Evolutionary conservation across 2,329 filamentous ascomycete species (phyloP).

Genomic region (Trichoderma koningiopsis): DNA sequence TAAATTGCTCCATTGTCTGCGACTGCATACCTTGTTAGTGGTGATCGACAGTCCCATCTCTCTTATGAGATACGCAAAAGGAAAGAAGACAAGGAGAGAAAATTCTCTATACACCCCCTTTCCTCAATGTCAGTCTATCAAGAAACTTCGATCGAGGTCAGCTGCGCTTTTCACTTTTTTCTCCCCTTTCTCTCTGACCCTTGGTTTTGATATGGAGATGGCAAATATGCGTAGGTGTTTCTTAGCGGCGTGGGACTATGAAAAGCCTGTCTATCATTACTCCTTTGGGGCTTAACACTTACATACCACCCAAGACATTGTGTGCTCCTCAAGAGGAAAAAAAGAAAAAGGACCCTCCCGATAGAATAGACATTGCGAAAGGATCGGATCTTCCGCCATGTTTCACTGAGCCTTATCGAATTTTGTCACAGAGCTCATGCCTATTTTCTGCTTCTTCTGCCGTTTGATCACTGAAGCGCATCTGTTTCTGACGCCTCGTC

Average conservation of each 20-base stretch:
- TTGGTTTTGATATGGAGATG: background rate
- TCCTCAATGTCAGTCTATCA: background rate
- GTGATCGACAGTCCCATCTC: constrained; percentile 21
- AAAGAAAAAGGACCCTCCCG: background rate
- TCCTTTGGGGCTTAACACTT: background rate
- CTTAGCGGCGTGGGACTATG: constrained; percentile 5
- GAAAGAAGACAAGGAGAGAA: background rate
- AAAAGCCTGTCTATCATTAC: background rate
- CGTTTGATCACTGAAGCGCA: background rate
- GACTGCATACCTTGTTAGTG: background rate
- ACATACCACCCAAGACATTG: background rate
- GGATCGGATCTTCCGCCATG: background rate
- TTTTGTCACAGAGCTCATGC: background rate
- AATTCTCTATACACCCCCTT: constrained; percentile 2
- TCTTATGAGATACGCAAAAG: background rate
- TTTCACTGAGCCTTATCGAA: background rate
- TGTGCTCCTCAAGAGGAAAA: background rate
- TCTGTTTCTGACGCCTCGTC: background rate
- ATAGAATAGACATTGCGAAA: background rate
- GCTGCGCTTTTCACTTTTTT: background rate
- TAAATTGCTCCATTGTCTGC: background rate
- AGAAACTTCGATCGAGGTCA: constrained; percentile 1
- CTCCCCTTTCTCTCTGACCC: background rate
- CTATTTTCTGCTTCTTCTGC: background rate
- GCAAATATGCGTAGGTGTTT: background rate